These are phyloP conservation scores for Lodderomyces orthopsilosis DNA, from an alignment of 1,139 yeast species.

Conservation along the genomic window DNA sequence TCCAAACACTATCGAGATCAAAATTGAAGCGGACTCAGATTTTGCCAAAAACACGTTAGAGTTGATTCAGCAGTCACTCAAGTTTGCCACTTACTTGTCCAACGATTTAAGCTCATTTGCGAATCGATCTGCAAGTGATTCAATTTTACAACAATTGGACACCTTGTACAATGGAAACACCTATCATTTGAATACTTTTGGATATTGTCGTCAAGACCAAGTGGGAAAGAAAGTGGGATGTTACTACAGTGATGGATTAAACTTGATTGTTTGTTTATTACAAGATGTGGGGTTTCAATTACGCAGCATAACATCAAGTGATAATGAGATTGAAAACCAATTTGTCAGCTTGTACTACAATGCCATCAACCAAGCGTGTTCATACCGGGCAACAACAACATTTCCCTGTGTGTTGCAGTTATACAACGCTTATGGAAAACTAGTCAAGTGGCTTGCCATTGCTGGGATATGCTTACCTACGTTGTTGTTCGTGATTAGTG, in stretches of 20 bases:
- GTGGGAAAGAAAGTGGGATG: constrained; percentile 28
- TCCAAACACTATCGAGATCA: constrained; percentile 6
- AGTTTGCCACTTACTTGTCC: constrained; percentile 54
- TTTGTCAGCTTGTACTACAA: constrained; percentile 26
- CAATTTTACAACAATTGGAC: constrained; percentile 34
- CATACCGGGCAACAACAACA: background rate
- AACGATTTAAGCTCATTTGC: constrained; percentile 43
- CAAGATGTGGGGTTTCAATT: constrained; percentile 51
- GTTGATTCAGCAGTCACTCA: constrained; percentile 38
- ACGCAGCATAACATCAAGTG: constrained; percentile 17
- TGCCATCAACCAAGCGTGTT: constrained; percentile 13
- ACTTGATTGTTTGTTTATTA: constrained; percentile 44
- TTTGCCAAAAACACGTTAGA: constrained; percentile 11
- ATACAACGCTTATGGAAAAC: constrained; percentile 6
- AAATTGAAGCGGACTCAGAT: constrained; percentile 9
- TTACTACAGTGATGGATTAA: constrained; percentile 40
- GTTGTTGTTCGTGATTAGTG: background rate
- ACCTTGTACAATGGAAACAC: constrained; percentile 42
- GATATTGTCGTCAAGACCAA: constrained; percentile 42
- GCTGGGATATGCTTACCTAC: background rate
- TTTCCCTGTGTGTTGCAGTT: constrained; percentile 11
- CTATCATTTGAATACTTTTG: constrained; percentile 45
- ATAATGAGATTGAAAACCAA: constrained; percentile 23
- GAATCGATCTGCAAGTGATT: constrained; percentile 23
- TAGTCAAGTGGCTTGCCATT: constrained; percentile 1